Evolutionary conservation across 2,329 filamentous ascomycete genomes (phyloP), one percentile per base, ranked within the genome.

Genomic region (Xylariaceae sp.): DNA sequence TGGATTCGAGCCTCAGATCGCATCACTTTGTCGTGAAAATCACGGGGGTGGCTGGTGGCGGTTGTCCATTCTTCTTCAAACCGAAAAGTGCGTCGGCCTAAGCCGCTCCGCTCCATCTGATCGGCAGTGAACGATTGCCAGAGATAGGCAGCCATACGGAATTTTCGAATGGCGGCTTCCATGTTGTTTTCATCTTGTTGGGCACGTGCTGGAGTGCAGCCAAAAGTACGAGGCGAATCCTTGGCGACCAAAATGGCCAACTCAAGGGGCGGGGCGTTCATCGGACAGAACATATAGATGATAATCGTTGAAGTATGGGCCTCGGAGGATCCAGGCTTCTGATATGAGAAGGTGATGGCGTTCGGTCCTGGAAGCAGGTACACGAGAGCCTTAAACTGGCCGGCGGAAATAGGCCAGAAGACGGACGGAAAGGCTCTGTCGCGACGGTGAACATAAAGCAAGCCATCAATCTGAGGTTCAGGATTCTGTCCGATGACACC

Each of bases 101-200:
- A 83, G 57, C 87, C 88, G 68, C 96, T 88, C 59, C 90, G 85
- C 70, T 84, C 87, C 92, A 97, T 97, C 69, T 97, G 91, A 70
- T 99, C 94, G 5, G 89, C 90, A 0, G 92, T 97, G 66, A 95
- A 97, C 6, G 91, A 90, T 70, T 99, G 94, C 91, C 94, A 97
- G 11, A 97, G 77, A 68, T 97, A 96, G 29, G 90, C 92, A 19
- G 91, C 87, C 88, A 95, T 96, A 60, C 91, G 84, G 69, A 94
- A 96, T 69, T 99, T 99, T 65, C 83, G 84, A 50, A 95, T 80
- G 0, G 94, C 94, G 6, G 83, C 84, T 8, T 91, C 86, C 37
- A 97, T 68, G 1, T 80, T 81, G 70, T 96, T 95, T 19, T 89
- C 91, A 76, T 95, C 91, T 62, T 80, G 84, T 70, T 88, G 83